Percentiles rank a stretch among this genome's conserved stretches.
These are phyloP conservation scores for Sisymbrium irio DNA, from an alignment of 345 rosid species.

Conservation along the genomic window DNA sequence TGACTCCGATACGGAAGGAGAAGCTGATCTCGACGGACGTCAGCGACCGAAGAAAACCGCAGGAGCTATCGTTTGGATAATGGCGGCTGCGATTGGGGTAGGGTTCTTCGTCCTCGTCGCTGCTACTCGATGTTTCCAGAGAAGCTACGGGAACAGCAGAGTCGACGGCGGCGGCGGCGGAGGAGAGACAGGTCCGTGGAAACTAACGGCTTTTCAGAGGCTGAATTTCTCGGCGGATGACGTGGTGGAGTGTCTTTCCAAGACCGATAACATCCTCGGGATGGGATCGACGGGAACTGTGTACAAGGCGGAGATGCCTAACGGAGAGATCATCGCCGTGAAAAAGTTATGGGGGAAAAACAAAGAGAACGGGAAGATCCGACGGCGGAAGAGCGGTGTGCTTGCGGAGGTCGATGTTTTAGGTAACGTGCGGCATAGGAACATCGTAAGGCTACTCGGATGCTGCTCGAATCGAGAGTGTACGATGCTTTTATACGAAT, in stretches of 20 bases:
- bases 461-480: conserved; percentile 87
- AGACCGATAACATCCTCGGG: conserved; percentile 76
- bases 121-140: conserved; percentile 68
- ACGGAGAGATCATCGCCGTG: conserved; percentile 93
- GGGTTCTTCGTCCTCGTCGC: conserved; percentile 77
- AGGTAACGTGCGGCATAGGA: conserved; percentile 85
- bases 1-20: conserved; percentile 37
- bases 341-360: conserved; percentile 92
- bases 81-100: conserved; percentile 83
- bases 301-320: conserved; percentile 88
- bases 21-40: conserved; percentile 30
- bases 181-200: conserved; percentile 80
- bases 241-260: conserved; percentile 68
- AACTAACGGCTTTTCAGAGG: conserved; percentile 86
- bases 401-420: conserved; percentile 90
- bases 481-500: conserved; percentile 92
- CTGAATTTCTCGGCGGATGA: conserved; percentile 88
- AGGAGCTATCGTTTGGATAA: conserved; percentile 89
- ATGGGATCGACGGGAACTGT: conserved; percentile 98
- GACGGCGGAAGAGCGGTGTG: conserved; percentile 67
- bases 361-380: conserved; percentile 60
- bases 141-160: conserved; percentile 34
- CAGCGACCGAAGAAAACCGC: conserved; percentile 60
- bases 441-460: conserved; percentile 88
- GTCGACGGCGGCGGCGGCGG: conserved; percentile 40